A percentile compares a stretch with the other conserved stretches of the same genome.
phyloP scores from a whole-genome alignment of 768 basidiomycete species.

The Crassisporium funariophilum region DNA sequence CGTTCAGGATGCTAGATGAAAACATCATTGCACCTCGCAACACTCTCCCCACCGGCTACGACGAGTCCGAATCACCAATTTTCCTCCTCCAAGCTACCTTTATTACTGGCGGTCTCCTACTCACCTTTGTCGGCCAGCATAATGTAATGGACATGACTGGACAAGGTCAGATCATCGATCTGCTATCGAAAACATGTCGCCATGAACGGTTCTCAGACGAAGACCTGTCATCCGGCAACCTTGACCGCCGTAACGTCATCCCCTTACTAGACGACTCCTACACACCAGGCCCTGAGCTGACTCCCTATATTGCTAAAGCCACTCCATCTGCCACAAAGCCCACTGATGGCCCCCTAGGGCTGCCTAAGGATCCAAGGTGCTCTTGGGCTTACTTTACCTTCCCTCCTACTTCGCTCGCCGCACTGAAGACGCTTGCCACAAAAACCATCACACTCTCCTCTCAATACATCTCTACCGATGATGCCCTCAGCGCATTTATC shows the following conservation, averaged over 20 bases:
- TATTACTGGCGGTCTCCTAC: constrained; percentile 24
- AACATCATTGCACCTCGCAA: constrained; percentile 21
- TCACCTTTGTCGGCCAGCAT: constrained; percentile 27
- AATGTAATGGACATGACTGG: constrained; percentile 30
- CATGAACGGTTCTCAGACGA: constrained; percentile 20
- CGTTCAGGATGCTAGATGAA: constrained; percentile 27
- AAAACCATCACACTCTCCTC: constrained; percentile 8
- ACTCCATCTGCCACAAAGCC: neutral
- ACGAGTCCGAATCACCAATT: constrained; percentile 22
- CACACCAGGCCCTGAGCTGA: constrained; percentile 4
- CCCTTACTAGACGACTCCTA: constrained; percentile 18
- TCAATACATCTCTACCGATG: constrained; percentile 29
- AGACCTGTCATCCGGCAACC: constrained; percentile 22
- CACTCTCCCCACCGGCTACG: constrained; percentile 17
- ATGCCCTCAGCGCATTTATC: constrained; percentile 27
- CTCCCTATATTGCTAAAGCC: constrained; percentile 7
- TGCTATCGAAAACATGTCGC: constrained; percentile 26
- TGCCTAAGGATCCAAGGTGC: constrained; percentile 3
- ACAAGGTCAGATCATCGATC: constrained; percentile 23
- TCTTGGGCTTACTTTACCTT: constrained; percentile 22
- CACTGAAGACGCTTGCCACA: constrained; percentile 21
- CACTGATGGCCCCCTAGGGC: neutral
- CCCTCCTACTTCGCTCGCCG: constrained; percentile 11
- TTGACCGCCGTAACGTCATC: constrained; percentile 16
- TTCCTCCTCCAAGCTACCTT: constrained; percentile 29